Evolutionary conservation across 2,329 filamentous ascomycete species (phyloP), one percentile per base, ranked within the genome.

Genomic region (Arthrinium phaeospermum): DNA sequence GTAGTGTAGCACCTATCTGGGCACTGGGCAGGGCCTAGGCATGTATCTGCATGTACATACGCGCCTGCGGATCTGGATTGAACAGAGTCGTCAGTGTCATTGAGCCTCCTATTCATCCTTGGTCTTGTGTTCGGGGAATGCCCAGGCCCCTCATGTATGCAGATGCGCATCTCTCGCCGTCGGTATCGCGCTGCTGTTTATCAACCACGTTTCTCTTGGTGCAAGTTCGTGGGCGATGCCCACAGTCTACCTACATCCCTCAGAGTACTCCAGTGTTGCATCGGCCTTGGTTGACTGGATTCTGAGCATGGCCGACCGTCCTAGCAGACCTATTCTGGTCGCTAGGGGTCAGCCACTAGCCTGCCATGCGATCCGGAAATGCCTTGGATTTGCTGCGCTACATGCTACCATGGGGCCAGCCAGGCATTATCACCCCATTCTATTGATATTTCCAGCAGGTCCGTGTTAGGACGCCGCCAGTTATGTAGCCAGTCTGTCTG

Each of bases 361-460:
- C 19, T 41, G 57, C 34, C 57, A 64, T 64, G 34, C 57, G 57
- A 41, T 64, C 57, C 57, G 57, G 57, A 64, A 64, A 41, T 64
- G 34, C 57, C 57, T 64, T 64, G 57, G 57, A 64, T 64, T 64
- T 64, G 57, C 34, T 64, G 57, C 57, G 57, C 57, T 64, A 64
- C 57, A 37, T 37, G 34, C 57, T 41, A 64, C 57, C 57, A 64
- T 34, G 57, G 57, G 57, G 53, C 53, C 53, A 37, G 53, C 53
- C 53, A 61, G 53, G 57, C 34, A 64, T 64, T 64, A 64, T 41
- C 22, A 37, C 57, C 57, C 57, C 57, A 64, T 64, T 64, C 22
- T 64, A 61, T 61, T 37, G 27, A 61, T 61, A 61, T 61, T 61
- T 37, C 53, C 27, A 61, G 34, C 53, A 61, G 34, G 53, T 61